Evolutionary conservation across 305 asterid species (phyloP).

Genomic region (Fraxinus latifolia): DNA sequence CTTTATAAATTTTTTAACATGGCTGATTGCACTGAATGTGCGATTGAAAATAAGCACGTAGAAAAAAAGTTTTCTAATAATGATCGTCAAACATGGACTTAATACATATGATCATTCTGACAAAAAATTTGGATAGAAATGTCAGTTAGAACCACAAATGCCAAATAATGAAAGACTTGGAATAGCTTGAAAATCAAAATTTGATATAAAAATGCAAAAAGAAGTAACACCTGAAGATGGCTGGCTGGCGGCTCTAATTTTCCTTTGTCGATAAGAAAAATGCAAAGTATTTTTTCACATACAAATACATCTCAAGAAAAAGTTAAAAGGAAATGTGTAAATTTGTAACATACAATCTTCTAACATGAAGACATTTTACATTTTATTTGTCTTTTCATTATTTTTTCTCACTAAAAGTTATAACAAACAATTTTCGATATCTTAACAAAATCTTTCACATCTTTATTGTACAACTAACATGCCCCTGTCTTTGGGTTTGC

Average conservation of each 20-base stretch:
- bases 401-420: background rate
- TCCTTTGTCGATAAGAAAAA: background rate
- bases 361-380: background rate
- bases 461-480: background rate
- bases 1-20: constrained; percentile 45
- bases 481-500: too few relatives aligned
- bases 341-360: background rate
- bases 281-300: background rate
- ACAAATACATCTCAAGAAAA: background rate
- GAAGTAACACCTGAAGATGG: background rate
- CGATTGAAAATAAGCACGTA: too few relatives aligned
- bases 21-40: constrained; percentile 21
- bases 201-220: too few relatives aligned
- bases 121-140: background rate
- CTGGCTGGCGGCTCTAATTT: background rate
- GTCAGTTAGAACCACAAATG: background rate
- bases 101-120: background rate
- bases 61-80: too few relatives aligned
- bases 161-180: background rate
- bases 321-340: background rate
- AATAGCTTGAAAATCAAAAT: background rate
- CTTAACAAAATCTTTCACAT: too few relatives aligned
- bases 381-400: background rate
- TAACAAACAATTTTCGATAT: background rate
- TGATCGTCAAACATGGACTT: background rate